phyloP scores from a whole-genome alignment of 2,329 filamentous ascomycete genomes.

The Madurella mycetomatis region DNA sequence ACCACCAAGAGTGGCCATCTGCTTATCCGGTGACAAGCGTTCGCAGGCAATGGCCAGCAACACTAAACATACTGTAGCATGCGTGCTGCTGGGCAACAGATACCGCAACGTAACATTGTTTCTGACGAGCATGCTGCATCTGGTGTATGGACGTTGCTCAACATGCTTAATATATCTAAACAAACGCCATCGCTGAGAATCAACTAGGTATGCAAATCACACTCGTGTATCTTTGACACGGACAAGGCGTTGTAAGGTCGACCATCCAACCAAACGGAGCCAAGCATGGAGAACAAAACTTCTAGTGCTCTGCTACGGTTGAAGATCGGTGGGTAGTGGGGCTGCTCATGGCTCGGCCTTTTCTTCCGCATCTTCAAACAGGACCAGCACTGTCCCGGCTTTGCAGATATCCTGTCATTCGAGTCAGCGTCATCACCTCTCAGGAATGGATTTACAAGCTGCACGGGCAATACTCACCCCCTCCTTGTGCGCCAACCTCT shows the following conservation, averaged over 20 bases:
- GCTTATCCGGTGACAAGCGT: too few relatives aligned
- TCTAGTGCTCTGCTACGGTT: too few relatives aligned
- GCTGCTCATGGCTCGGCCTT: background rate
- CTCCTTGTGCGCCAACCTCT: conserved; percentile 68
- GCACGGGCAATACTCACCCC: conserved; percentile 54
- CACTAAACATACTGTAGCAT: too few relatives aligned
- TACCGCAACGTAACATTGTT: background rate
- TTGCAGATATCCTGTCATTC: conserved; percentile 66
- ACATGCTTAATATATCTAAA: background rate
- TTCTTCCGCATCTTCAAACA: conserved; percentile 56
- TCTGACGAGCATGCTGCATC: background rate
- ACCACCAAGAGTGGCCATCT: too few relatives aligned
- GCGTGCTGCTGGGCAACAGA: background rate
- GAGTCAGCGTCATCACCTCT: conserved; percentile 5
- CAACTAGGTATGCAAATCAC: background rate
- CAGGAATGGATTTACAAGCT: background rate
- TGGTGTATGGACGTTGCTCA: background rate
- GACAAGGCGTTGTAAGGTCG: too few relatives aligned
- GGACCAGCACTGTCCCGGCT: conserved; percentile 67
- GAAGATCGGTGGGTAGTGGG: too few relatives aligned
- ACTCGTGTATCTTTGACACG: background rate
- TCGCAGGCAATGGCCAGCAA: too few relatives aligned
- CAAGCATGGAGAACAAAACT: too few relatives aligned
- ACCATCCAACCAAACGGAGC: too few relatives aligned
- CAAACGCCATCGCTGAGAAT: conserved; percentile 1